These are phyloP conservation scores for Ophiostoma tasmaniense DNA, from an alignment of 2,329 filamentous ascomycete genomes.

Conservation along the genomic window DNA sequence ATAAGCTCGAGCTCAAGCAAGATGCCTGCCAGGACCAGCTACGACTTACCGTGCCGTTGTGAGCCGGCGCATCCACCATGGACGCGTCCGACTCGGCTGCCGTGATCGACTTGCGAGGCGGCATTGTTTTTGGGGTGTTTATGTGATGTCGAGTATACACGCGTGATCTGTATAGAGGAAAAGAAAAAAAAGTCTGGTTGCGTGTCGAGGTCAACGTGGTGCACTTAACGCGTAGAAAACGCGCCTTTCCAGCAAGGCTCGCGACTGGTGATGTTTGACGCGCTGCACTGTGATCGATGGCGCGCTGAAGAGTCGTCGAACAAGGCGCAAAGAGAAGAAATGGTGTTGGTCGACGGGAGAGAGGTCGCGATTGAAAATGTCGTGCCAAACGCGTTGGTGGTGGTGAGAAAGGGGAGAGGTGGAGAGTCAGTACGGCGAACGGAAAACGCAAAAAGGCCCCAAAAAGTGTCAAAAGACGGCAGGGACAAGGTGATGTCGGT, in stretches of 20 bases:
- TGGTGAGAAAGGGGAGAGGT: background rate
- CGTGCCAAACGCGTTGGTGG: constrained; percentile 7
- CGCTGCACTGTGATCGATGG: constrained; percentile 10
- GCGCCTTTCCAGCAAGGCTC: constrained; percentile 12
- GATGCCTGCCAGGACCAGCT: background rate
- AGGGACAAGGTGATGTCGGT: background rate
- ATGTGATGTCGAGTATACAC: background rate
- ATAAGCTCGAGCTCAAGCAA: background rate
- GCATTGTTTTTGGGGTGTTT: constrained; percentile 10
- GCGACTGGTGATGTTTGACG: constrained; percentile 1
- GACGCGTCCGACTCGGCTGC: constrained; percentile 53
- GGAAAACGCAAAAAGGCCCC: constrained; percentile 5
- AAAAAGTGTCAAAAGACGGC: background rate
- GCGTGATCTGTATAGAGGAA: background rate
- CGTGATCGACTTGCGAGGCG: constrained; percentile 27
- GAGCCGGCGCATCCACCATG: constrained; percentile 51
- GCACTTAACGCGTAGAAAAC: constrained; percentile 20
- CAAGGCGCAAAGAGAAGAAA: background rate
- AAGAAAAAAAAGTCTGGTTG: background rate
- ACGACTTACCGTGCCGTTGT: constrained; percentile 41
- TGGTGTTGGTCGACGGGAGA: background rate
- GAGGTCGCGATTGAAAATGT: background rate
- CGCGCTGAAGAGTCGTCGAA: background rate
- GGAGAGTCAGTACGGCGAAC: constrained; percentile 2
- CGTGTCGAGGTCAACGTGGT: constrained; percentile 1